phyloP scores from a whole-genome alignment of 345 rosid genomes.

The Barbarea vulgaris region DNA sequence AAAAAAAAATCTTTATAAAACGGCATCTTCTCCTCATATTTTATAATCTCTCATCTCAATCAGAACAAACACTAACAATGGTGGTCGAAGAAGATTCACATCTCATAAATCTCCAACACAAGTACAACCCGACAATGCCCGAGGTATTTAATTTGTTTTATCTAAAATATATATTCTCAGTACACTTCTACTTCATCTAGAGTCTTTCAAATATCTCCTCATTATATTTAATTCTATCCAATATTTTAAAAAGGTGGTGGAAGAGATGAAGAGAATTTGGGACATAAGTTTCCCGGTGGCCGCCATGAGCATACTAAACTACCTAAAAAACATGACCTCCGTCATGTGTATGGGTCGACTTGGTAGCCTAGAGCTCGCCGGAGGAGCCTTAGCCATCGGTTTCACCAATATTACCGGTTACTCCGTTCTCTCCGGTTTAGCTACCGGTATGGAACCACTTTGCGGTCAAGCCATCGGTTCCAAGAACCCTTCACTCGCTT shows the following conservation, averaged over 20 bases:
- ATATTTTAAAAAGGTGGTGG: slow-evolving; percentile 52
- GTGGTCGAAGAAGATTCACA: slow-evolving; percentile 48
- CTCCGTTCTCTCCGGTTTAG: slow-evolving; percentile 83
- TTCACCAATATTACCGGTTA: slow-evolving; percentile 95
- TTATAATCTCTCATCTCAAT: slow-evolving; percentile 26
- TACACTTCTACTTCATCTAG: not conserved
- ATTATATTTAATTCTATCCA: not conserved
- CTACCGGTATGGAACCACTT: slow-evolving; percentile 91
- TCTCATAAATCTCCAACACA: slow-evolving; percentile 40
- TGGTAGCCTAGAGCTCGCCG: slow-evolving; percentile 90
- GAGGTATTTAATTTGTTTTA: slow-evolving; percentile 58
- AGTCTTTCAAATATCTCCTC: not conserved
- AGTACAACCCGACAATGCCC: slow-evolving; percentile 55
- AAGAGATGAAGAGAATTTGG: slow-evolving; percentile 67
- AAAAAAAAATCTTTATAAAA: slow-evolving; percentile 31
- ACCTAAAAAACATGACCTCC: slow-evolving; percentile 73
- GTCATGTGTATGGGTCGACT: slow-evolving; percentile 86
- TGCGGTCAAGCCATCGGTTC: slow-evolving; percentile 92
- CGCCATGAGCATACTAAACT: slow-evolving; percentile 69
- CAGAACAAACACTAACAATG: slow-evolving; percentile 41
- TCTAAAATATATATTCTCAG: slow-evolving; percentile 5
- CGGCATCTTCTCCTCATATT: slow-evolving; percentile 31
- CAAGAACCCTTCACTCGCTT: slow-evolving; percentile 53
- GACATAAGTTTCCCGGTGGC: slow-evolving; percentile 75
- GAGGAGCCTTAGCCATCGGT: slow-evolving; percentile 88